Evolutionary conservation across 495 filamentous ascomycete species (phyloP), one percentile per base, ranked within the genome.

Genomic region (Trichocladium uniseriatum): DNA sequence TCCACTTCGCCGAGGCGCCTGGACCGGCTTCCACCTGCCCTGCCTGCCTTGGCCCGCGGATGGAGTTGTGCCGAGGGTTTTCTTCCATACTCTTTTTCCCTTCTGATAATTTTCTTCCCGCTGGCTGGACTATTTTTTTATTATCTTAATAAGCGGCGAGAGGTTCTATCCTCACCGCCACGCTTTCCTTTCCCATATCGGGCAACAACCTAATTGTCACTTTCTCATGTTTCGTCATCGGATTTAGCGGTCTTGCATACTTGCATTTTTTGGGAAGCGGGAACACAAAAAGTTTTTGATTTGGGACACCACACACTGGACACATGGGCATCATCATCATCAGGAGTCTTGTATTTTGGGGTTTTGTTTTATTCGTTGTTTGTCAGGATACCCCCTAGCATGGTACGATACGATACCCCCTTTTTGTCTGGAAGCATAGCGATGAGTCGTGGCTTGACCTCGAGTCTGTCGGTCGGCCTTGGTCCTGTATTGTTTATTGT

Each of bases 271-370:
- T 8, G 34, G 29, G n/a, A 37, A 16, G 14, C 18, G 31, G 32
- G 32, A n/a, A 4, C 35, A 47, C 24, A 31, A 47, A 47, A 47
- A 46, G 38, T 22, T 18, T 29, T 38, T 34, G 7, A n/a, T n/a
- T 41, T 15, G n/a, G n/a, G 24, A n/a, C 44, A 47, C 34, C 38
- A 38, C 44, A 38, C 44, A 47, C 44, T 27, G 24, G 24, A 27
- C 5, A 31, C 43, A 45, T 45, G 21, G 18, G 43, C 29, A 16
- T 21, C 39, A 43, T 32, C 38, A 31, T 28, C n/a, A 20, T 43
- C 6, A 32, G 43, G 43, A 46, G 43, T 46, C 38, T 44, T 45
- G n/a, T n/a, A n/a, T n/a, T n/a, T n/a, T 27, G 24, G 24, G 8
- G 24, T 29, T 16, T 45, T 21, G 27, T 35, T 22, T 37, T 36